phyloP scores from a whole-genome alignment of 768 basidiomycete species.

The Kwoniella dendrophila region DNA sequence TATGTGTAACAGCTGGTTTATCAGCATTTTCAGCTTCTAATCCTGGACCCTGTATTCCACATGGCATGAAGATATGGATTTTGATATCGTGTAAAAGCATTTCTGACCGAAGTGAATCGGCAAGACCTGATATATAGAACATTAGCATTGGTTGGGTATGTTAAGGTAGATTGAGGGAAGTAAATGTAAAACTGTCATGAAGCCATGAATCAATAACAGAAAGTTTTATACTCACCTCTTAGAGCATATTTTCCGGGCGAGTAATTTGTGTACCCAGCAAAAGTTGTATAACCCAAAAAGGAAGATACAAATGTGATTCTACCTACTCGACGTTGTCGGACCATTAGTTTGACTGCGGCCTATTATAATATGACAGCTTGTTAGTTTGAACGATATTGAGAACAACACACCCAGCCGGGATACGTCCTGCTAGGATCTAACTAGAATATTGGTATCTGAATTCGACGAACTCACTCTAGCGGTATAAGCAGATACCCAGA shows the following conservation, averaged over 20 bases:
- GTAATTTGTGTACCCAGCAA: constrained; percentile 78
- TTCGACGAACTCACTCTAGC: constrained; percentile 60
- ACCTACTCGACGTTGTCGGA: constrained; percentile 62
- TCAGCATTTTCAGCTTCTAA: constrained; percentile 72
- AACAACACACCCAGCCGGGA: too few relatives aligned
- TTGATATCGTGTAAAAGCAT: constrained; percentile 73
- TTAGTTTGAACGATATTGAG: neutral
- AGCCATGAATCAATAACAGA: too few relatives aligned
- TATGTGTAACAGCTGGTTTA: constrained; percentile 73
- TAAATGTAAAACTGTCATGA: neutral
- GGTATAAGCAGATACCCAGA: constrained; percentile 64
- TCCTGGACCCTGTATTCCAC: constrained; percentile 76
- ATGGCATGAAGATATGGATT: constrained; percentile 80
- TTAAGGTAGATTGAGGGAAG: neutral
- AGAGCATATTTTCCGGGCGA: constrained; percentile 83
- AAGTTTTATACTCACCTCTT: constrained; percentile 62
- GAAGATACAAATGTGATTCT: constrained; percentile 79
- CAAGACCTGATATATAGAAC: constrained; percentile 64
- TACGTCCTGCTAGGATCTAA: too few relatives aligned
- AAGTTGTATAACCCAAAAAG: constrained; percentile 71
- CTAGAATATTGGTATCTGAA: too few relatives aligned
- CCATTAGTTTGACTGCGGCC: constrained; percentile 71
- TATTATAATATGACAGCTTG: constrained; percentile 46
- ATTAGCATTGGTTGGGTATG: too few relatives aligned
- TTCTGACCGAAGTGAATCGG: constrained; percentile 79